A percentile compares a stretch with the other conserved stretches of the same genome.
Evolutionary conservation across 164 flowering plant genomes (phyloP).

Genomic region (Cinnamomum chago): DNA sequence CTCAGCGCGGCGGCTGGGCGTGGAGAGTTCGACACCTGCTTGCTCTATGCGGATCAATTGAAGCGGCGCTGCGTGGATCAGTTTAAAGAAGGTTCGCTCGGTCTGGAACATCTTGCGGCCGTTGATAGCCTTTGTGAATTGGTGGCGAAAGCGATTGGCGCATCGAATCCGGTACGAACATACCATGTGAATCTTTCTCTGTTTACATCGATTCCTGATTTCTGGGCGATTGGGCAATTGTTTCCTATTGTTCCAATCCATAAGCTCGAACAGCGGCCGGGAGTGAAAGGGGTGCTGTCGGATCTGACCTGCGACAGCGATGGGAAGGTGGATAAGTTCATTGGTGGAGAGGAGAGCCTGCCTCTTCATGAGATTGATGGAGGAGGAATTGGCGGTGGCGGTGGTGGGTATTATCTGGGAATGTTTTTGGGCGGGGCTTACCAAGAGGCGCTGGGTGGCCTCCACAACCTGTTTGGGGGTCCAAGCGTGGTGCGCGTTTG

Average conservation of each 20-base stretch:
- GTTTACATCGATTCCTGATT: slow-evolving; percentile 92
- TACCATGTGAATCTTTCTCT: slow-evolving; percentile 88
- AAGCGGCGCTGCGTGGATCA: slow-evolving; percentile 79
- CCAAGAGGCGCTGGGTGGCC: slow-evolving; percentile 98
- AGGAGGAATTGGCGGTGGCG: slow-evolving; percentile 27
- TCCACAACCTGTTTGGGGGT: slow-evolving; percentile 95
- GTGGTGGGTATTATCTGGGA: slow-evolving; percentile 71
- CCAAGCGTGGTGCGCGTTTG: slow-evolving; percentile 90
- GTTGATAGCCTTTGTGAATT: slow-evolving; percentile 74
- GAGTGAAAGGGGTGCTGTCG: slow-evolving; percentile 63
- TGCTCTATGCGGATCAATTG: slow-evolving; percentile 64
- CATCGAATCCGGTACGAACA: slow-evolving; percentile 47
- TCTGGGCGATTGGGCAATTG: slow-evolving; percentile 90
- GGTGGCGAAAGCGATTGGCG: slow-evolving; percentile 51
- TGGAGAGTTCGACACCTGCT: slow-evolving; percentile 58
- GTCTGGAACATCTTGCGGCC: slow-evolving; percentile 79
- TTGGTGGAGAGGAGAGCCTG: slow-evolving; percentile 79
- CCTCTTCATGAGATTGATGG: slow-evolving; percentile 73
- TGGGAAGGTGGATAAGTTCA: slow-evolving; percentile 90
- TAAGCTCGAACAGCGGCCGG: slow-evolving; percentile 66
- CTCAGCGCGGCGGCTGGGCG: slow-evolving; percentile 44
- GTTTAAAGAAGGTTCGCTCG: slow-evolving; percentile 78
- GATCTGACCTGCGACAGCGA: slow-evolving; percentile 98
- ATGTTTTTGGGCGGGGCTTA: slow-evolving; percentile 99
- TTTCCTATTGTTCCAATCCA: slow-evolving; percentile 95